Evolutionary conservation across 768 basidiomycete species (phyloP), one percentile per base, ranked within the genome.

Genomic region (Lactarius quietus): DNA sequence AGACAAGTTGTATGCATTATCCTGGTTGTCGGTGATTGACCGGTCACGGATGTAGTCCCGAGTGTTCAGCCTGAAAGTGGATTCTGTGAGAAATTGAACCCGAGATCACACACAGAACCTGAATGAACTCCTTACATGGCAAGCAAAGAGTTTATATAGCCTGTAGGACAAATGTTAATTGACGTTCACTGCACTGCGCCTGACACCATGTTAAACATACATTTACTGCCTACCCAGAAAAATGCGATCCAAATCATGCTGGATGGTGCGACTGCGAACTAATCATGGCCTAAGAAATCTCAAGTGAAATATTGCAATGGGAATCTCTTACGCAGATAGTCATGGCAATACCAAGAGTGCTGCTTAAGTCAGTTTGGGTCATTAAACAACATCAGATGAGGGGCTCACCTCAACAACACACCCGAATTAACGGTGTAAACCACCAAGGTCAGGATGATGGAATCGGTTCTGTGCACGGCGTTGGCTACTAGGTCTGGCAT

Each of bases 151-250:
- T 33, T 33, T 8, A 33, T 33, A 33, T 33, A 33, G 33, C 33
- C 33, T 33, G 33, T 33, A 33, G 4, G 33, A 33, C 8, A 33
- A 33, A 8, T n/a, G 33, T 33, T 3, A 33, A 8, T 33, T 33
- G 33, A 33, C 8, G 3, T 3, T 33, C 33, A 33, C 33, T 33
- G 33, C 33, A n/a, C n/a, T n/a, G n/a, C n/a, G n/a, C n/a, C 8
- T 33, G 33, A 33, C 33, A 33, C 33, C 8, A 33, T 33, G 3
- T 33, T 33, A 8, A 23, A 67, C 81, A 65, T 62, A 82, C 83
- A 82, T 77, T 82, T 84, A 36, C 81, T 81, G 52, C 81, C 73
- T n/a, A 81, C 66, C 82, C 3, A 45, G 9, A 45, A 45, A 45
- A 45, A 10, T 45, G n/a, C 43, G 4, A 23, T 10, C 9, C 6